Evolutionary conservation across 139 green algal species (phyloP).

Genomic region (Closterium sp.): DNA sequence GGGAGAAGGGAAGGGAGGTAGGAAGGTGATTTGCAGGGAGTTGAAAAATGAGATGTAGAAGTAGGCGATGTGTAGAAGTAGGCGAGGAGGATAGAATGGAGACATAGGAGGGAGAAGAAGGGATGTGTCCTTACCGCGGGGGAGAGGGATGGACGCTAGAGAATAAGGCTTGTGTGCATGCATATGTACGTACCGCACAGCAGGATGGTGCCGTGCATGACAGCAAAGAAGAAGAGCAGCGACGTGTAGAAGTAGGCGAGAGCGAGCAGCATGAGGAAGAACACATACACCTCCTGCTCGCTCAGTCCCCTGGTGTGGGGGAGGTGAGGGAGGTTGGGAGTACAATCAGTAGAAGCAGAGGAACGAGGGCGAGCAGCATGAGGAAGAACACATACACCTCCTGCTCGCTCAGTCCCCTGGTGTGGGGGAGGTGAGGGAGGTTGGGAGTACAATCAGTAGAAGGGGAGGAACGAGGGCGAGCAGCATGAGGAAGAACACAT

Average conservation of each 20-base stretch:
- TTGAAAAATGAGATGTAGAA: conserved; percentile 18
- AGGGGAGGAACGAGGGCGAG: no score
- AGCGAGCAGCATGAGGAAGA: no score
- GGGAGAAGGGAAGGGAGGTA: neutral
- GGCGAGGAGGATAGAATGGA: neutral
- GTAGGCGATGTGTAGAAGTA: conserved; percentile 33
- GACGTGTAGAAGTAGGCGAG: neutral
- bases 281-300: neutral
- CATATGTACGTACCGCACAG: neutral
- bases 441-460: no score
- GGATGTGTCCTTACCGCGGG: neutral
- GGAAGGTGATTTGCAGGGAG: conserved; percentile 12
- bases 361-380: no score
- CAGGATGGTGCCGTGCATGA: neutral
- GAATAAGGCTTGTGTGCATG: neutral
- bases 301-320: neutral
- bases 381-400: no score
- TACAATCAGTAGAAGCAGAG: no score
- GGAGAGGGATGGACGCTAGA: conserved; percentile 5
- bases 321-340: no score
- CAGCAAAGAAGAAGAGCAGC: neutral
- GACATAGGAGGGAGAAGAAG: neutral
- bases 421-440: no score
- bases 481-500: no score
- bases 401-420: no score